Conservation (phyloP, 306 rosid species). For the Sophora flavescens region DNA sequence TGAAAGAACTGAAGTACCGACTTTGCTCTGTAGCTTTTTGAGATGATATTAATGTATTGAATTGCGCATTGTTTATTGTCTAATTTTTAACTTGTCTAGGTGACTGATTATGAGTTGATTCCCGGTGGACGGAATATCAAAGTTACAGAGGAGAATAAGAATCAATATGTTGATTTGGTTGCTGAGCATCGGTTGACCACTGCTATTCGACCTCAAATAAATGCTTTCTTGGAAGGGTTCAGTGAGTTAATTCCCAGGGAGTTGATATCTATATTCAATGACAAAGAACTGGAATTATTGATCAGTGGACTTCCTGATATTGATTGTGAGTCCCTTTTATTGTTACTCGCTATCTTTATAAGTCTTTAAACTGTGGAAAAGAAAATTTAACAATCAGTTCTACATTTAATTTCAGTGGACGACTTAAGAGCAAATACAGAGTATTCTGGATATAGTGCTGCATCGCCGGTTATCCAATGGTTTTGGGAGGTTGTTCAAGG, state of each 20-base stretch:
- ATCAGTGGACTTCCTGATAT: constrained; percentile 98
- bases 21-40: constrained; percentile 30
- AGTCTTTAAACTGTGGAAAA: constrained; percentile 4
- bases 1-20: constrained; percentile 85
- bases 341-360: neutral
- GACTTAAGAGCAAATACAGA: constrained; percentile 97
- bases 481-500: constrained; percentile 96
- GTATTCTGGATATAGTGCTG: constrained; percentile 90
- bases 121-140: constrained; percentile 94
- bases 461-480: constrained; percentile 90
- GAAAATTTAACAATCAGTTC: constrained; percentile 36
- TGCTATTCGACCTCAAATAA: constrained; percentile 96
- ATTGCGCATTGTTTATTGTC: constrained; percentile 9
- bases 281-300: constrained; percentile 91
- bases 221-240: constrained; percentile 91
- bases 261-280: constrained; percentile 86
- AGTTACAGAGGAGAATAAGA: constrained; percentile 96
- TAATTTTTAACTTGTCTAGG: constrained; percentile 62
- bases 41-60: constrained; percentile 24
- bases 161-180: constrained; percentile 89
- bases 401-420: constrained; percentile 77
- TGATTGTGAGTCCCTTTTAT: constrained; percentile 68
- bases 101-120: constrained; percentile 92
- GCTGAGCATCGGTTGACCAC: constrained; percentile 94
- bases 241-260: constrained; percentile 74